Base-by-base conservation (phyloP, 108 stramenopile genomes). In the Cyclotella kingstonii region DNA sequence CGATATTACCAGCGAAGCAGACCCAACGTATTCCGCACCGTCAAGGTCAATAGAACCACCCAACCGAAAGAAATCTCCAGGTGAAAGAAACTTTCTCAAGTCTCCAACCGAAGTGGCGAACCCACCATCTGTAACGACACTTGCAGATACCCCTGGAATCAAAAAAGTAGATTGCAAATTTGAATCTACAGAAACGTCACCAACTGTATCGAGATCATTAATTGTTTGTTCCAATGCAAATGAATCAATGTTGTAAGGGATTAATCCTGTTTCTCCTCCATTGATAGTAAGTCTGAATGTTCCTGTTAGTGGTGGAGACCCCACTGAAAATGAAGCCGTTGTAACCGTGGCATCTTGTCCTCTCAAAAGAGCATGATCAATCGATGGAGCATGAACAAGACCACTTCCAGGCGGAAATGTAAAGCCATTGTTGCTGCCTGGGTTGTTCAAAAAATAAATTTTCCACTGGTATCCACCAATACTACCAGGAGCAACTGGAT, bases 381-480 rank as follows among this genome's bases (percentile, higher is more conserved):
- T 44, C n/a, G 54, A 35, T 25, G 84, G 82, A 7, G 84, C 38
- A 42, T 83, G 63, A n/a, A 91, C 62, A 52, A 80, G 64, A n/a
- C 91, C 91, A 41, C 86, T 74, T 42, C 90, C 89, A 23, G 89
- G 83, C 2, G 89, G 90, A 70, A 91, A 91, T 19, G 90, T 81
- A 39, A 67, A 43, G 12, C 90, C 90, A 21, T 73, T 59, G 60
- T 59, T 66, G 29, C 62, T 63, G 38, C 91, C 91, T 17, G 80
- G 82, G 41, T 89, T 87, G 49, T 71, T 51, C 29, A 90, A 61
- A 66, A 90, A 94, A 36, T 48, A 53, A 40, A 91, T 69, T 18
- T 62, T 80, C 92, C 92, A 94, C 31, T 79, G 73, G 52, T 82
- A 82, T 5, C 92, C 92, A 25, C 92, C 92, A 14, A 30, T 23